phyloP scores from a whole-genome alignment of 73 alveolate genomes.

The Breviolum minutum region DNA sequence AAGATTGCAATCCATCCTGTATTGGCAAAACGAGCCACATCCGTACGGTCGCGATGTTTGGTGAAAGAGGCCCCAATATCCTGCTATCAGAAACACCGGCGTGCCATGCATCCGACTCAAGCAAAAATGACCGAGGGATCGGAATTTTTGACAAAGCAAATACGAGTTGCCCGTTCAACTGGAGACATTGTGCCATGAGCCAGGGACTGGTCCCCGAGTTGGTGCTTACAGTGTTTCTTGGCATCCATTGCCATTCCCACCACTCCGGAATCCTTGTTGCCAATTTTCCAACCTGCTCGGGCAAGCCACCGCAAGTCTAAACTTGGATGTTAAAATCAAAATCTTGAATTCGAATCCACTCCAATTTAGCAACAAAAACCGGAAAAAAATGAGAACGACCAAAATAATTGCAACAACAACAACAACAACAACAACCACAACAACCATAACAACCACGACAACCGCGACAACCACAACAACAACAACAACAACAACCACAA shows the following conservation, averaged over 20 bases:
- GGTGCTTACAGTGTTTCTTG: too few species aligned
- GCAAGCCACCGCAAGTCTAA: neutral
- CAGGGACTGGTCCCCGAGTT: too few species aligned
- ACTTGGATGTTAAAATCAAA: neutral
- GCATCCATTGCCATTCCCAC: too few species aligned
- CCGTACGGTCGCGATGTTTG: slow-evolving; percentile 79
- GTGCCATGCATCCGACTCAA: too few species aligned
- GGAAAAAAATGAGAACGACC: neutral
- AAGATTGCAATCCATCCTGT: neutral
- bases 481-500: neutral
- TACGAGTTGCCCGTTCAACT: neutral
- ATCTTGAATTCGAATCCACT: neutral
- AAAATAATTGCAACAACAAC: neutral
- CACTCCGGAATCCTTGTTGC: slow-evolving; percentile 13
- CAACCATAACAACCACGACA: neutral
- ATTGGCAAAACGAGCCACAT: neutral
- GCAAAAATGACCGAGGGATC: neutral
- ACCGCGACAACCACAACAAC: neutral
- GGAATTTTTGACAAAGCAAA: too few species aligned
- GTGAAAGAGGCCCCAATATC: slow-evolving; percentile 72
- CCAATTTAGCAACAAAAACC: neutral
- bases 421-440: neutral
- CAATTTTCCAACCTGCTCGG: slow-evolving; percentile 47
- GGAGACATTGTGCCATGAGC: neutral
- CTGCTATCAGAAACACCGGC: neutral